These are phyloP conservation scores for Acacia pycnantha DNA, from an alignment of 331 rosid species.

Conservation along the genomic window DNA sequence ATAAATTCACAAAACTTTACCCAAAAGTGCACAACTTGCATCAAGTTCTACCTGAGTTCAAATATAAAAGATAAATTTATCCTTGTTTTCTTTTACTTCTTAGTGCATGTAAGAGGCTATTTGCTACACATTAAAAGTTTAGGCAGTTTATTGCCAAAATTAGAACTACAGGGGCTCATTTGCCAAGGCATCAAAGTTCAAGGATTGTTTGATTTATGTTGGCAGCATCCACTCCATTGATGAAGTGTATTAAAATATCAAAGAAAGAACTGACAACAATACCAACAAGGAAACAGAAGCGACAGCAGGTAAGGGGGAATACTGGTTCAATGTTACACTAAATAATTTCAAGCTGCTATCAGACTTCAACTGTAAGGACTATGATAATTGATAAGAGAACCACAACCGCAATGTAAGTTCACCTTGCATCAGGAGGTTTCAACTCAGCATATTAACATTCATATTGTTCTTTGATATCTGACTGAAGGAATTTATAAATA, in stretches of 20 bases:
- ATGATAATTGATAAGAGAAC: no score
- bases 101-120: not conserved
- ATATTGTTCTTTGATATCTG: not conserved
- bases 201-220: not conserved
- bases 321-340: not conserved
- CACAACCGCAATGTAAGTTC: not conserved
- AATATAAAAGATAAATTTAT: not conserved
- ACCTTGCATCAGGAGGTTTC: not conserved
- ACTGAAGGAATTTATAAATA: not conserved
- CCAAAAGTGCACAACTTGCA: not conserved
- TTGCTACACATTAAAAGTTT: not conserved
- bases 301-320: not conserved
- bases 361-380: not conserved
- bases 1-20: not conserved
- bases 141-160: not conserved
- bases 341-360: not conserved
- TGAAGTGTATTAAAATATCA: constrained; percentile 2
- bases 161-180: no score
- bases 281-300: constrained; percentile 12
- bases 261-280: not conserved
- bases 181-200: not conserved
- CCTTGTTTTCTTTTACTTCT: not conserved
- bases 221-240: not conserved
- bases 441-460: not conserved
- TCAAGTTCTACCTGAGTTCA: not conserved